Evolutionary conservation across 768 basidiomycete species (phyloP).

Genomic region (Dacryopinax primogenitus): DNA sequence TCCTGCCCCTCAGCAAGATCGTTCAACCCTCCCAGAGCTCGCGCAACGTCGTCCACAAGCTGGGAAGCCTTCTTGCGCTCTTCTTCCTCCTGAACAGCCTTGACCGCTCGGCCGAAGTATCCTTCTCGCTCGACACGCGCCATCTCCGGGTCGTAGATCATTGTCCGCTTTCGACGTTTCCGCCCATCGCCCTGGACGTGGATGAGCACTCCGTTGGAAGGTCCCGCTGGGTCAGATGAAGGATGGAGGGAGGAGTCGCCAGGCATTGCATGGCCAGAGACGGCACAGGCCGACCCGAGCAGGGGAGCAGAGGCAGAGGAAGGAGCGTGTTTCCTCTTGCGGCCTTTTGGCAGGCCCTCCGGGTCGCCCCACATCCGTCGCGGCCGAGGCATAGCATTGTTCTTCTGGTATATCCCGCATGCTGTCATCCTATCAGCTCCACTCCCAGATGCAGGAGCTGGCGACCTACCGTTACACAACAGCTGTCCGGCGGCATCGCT

Average conservation of each 20-base stretch:
- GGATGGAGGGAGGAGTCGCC: background rate
- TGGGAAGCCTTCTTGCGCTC: background rate
- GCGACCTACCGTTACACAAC: background rate
- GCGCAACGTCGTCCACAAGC: background rate
- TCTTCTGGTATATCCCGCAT: conserved; percentile 2
- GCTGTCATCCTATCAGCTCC: background rate
- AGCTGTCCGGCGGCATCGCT: background rate
- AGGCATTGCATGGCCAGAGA: background rate
- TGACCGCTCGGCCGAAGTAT: background rate
- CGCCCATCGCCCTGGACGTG: conserved; percentile 6
- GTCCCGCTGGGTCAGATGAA: background rate
- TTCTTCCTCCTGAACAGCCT: conserved; percentile 1
- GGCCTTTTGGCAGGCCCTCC: background rate
- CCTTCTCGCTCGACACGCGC: background rate
- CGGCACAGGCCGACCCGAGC: background rate
- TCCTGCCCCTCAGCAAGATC: background rate
- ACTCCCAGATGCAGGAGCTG: background rate
- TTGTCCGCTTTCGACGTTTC: background rate
- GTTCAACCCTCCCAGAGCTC: background rate
- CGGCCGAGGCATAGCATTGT: background rate
- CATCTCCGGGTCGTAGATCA: background rate
- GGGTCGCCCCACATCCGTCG: conserved; percentile 8
- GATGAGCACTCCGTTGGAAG: background rate
- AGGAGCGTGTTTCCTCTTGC: background rate
- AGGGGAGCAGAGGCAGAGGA: background rate